Base-by-base conservation (phyloP, 805 yeast species). In the Starmera pachycereana region DNA sequence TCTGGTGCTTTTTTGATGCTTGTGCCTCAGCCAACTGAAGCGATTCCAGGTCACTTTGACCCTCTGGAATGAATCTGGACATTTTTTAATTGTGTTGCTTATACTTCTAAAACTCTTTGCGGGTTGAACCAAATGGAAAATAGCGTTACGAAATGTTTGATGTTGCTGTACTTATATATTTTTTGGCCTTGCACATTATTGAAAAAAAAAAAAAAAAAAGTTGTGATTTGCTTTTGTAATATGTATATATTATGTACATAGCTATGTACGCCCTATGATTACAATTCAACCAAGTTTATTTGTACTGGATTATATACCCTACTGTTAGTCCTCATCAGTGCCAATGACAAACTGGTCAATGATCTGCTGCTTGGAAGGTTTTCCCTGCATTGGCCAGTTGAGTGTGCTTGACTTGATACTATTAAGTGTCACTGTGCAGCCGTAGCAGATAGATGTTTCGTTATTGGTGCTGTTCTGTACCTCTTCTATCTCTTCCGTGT, bases 391-490 rank as follows among this genome's bases (percentile, higher is more conserved):
- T 22, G 69, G 56, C 70, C 71, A 52, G 53, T 66, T 61, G 56
- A 77, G 32, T 40, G 56, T 44, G 51, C 61, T 43, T 43, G 58
- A 30, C 35, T 53, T 43, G 37, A 65, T 42, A 46, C 69, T 75
- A 6, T 76, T 73, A 40, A 83, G 52, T 10, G 78, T 74, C 2
- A 81, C 81, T 30, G 76, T 67, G 54, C 95, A 85, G 3, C 92
- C 95, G 51, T 82, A 85, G 54, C 95, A 85, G 8, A 81, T 50
- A n/a, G 62, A 54, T n/a, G 54, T 44, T 27, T 38, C 60, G 43
- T 36, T 43, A 13, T 43, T 43, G 9, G 38, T 40, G 11, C 33
- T 39, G 12, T 36, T 38, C 33, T 37, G 41, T 30, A 40, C 34
- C 37, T 47, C 43, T 34, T 50, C 51, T 4, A 44, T 39, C 8